Evolutionary conservation across 1,139 yeast species (phyloP).

Genomic region (Hyphopichia khmerensis): DNA sequence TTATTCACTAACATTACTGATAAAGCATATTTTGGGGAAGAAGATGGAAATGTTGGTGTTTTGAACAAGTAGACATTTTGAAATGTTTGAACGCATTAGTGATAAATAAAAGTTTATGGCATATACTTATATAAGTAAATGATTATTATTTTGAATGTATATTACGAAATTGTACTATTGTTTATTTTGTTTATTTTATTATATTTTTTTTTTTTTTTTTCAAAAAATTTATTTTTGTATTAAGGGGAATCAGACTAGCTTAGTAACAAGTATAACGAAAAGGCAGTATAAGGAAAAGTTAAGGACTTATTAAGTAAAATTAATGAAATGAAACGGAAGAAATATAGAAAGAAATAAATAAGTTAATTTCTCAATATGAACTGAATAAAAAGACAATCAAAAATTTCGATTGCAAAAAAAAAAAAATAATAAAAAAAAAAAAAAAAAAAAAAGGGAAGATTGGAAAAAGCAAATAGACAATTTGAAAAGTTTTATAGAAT

Average conservation of each 20-base stretch:
- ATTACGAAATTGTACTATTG: too few relatives aligned
- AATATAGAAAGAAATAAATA: not conserved
- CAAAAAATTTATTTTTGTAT: not conserved
- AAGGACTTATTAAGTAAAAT: not conserved
- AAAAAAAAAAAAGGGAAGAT: not conserved
- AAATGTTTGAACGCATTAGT: too few relatives aligned
- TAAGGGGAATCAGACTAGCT: too few relatives aligned
- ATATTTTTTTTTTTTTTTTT: too few relatives aligned
- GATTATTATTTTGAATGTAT: too few relatives aligned
- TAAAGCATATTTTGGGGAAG: constrained; percentile 86
- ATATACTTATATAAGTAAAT: too few relatives aligned
- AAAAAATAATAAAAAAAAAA: not conserved
- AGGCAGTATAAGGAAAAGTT: constrained; percentile 1
- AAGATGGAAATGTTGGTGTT: constrained; percentile 57
- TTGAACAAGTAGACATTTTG: not conserved
- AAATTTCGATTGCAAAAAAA: not conserved
- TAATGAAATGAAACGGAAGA: not conserved
- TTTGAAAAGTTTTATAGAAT: too few relatives aligned
- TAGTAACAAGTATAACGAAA: too few relatives aligned
- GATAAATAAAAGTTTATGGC: too few relatives aligned
- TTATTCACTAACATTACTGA: constrained; percentile 71
- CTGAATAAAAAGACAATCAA: not conserved
- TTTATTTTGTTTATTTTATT: too few relatives aligned
- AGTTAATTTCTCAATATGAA: not conserved
- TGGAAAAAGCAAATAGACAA: too few relatives aligned